These are phyloP conservation scores for Apophysomyces ossiformis DNA, from an alignment of 371 early-diverging fungal genomes.

Conservation along the genomic window DNA sequence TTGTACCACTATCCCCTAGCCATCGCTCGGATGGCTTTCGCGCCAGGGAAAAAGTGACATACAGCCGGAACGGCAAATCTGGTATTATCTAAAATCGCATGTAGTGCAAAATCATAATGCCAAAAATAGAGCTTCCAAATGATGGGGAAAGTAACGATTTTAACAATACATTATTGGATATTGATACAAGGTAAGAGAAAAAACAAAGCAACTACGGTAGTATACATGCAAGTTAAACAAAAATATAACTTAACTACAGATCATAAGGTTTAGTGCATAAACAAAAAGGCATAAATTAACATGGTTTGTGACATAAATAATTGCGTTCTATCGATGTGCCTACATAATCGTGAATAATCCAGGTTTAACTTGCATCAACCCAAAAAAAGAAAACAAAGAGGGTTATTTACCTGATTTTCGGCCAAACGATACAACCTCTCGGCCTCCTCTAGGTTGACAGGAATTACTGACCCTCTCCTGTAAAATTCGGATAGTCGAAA, in stretches of 20 bases:
- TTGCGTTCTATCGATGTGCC: not conserved
- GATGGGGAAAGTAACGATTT: not conserved
- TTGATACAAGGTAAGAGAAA: not conserved
- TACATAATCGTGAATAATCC: not conserved
- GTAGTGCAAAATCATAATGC: not conserved
- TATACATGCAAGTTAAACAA: not conserved
- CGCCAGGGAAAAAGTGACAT: not conserved
- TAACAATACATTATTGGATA: not conserved
- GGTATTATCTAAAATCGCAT: not conserved
- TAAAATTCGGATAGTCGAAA: constrained; percentile 16
- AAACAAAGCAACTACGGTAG: not conserved
- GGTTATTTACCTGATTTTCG: not conserved
- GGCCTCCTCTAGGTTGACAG: constrained; percentile 2
- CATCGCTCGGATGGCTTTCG: not conserved
- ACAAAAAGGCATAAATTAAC: not conserved
- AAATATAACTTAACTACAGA: constrained; percentile 3
- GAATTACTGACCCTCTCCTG: constrained; percentile 1
- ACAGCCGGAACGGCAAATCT: not conserved
- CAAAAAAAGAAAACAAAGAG: not conserved
- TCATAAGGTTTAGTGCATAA: not conserved
- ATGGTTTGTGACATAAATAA: not conserved
- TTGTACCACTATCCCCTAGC: not conserved
- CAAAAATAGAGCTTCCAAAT: constrained; percentile 3
- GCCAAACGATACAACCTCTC: constrained; percentile 1
- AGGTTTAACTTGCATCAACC: not conserved